phyloP scores from a whole-genome alignment of 345 rosid species.

The Corymbia maculata region DNA sequence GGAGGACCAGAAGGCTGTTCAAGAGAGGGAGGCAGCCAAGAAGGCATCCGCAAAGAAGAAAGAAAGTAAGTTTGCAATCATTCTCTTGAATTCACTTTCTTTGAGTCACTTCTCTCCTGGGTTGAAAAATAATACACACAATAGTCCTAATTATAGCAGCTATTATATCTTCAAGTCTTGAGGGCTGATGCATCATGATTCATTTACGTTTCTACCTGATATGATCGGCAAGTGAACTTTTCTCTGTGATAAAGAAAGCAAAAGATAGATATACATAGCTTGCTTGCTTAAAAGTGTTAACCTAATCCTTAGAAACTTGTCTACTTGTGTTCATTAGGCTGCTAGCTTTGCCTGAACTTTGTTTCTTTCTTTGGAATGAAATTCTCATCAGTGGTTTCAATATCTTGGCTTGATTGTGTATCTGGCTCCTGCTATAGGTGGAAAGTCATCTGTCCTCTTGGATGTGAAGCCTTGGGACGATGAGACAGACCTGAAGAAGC shows the following conservation, averaged over 20 bases:
- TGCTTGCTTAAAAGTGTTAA: not conserved
- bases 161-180: not conserved
- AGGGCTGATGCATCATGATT: not conserved
- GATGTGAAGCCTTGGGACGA: conserved; percentile 98
- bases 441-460: conserved; percentile 85
- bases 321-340: not conserved
- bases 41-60: conserved; percentile 23
- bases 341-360: not conserved
- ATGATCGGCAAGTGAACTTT: not conserved
- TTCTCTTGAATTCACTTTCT: not conserved
- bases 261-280: not conserved
- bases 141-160: not conserved
- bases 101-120: not conserved
- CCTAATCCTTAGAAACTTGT: not conserved
- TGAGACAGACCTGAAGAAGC: conserved; percentile 96
- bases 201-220: not conserved
- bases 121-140: not conserved
- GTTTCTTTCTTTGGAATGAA: not conserved
- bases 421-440: conserved; percentile 33
- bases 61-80: not conserved
- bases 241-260: not conserved
- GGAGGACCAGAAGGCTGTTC: conserved; percentile 91
- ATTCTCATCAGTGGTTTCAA: not conserved
- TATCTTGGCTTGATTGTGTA: not conserved
- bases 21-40: conserved; percentile 79